Evolutionary conservation across 2,329 filamentous ascomycete species (phyloP).

Genomic region (Annulohypoxylon truncatum): DNA sequence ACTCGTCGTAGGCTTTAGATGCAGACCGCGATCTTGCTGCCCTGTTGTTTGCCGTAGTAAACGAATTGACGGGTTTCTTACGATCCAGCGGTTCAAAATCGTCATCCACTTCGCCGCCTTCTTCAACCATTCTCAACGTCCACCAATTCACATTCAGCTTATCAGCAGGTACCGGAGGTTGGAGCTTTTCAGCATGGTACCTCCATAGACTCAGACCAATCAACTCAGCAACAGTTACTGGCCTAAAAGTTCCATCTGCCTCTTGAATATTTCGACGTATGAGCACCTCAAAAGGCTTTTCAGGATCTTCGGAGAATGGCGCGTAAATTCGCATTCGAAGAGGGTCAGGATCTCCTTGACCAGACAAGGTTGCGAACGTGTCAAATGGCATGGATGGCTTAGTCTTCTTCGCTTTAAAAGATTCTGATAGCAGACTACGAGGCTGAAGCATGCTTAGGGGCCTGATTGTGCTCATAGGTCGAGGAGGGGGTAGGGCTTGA

Average conservation of each 20-base stretch:
- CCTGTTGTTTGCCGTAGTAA: slow-evolving; percentile 83
- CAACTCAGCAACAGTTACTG: slow-evolving; percentile 81
- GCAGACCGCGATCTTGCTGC: slow-evolving; percentile 72
- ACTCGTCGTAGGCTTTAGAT: slow-evolving; percentile 84
- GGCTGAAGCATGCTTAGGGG: slow-evolving; percentile 76
- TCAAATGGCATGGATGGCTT: slow-evolving; percentile 79
- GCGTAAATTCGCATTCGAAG: slow-evolving; percentile 82
- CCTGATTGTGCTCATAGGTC: slow-evolving; percentile 72
- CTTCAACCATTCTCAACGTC: slow-evolving; percentile 85
- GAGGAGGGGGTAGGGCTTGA: slow-evolving; percentile 75
- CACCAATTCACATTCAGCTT: slow-evolving; percentile 85
- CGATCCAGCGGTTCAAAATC: slow-evolving; percentile 84
- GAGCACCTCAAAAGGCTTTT: slow-evolving; percentile 76
- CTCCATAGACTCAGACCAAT: slow-evolving; percentile 83
- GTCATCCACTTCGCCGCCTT: slow-evolving; percentile 86
- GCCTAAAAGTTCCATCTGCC: slow-evolving; percentile 69
- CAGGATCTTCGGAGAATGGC: slow-evolving; percentile 73
- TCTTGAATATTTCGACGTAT: slow-evolving; percentile 77
- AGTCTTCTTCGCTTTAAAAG: slow-evolving; percentile 77
- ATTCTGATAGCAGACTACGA: slow-evolving; percentile 76
- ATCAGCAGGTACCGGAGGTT: slow-evolving; percentile 72
- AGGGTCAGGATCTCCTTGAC: slow-evolving; percentile 81
- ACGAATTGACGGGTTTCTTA: slow-evolving; percentile 78
- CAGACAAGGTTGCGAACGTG: slow-evolving; percentile 79
- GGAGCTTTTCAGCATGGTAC: slow-evolving; percentile 80